phyloP scores from a whole-genome alignment of 2,329 filamentous ascomycete species.

The Hypoxylon sp. region DNA sequence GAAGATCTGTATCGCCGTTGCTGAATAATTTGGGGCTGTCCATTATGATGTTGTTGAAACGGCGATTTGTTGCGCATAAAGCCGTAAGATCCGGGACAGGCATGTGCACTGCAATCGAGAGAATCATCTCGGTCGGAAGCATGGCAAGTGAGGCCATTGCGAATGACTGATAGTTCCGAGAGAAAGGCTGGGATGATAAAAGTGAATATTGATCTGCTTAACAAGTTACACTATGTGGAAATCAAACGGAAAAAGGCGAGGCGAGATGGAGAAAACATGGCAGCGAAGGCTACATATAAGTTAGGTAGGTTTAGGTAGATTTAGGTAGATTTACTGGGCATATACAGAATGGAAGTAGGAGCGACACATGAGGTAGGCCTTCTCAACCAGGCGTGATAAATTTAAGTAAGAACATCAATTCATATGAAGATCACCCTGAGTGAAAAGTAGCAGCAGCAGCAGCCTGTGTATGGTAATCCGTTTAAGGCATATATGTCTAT shows the following conservation, averaged over 20 bases:
- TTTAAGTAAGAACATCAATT: neutral
- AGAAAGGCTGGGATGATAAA: neutral
- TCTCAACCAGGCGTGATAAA: neutral
- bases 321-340: neutral
- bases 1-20: neutral
- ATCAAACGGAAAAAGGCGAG: neutral
- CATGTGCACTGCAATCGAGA: neutral
- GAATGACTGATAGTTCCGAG: neutral
- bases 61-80: constrained; percentile 11
- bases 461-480: too few relatives aligned
- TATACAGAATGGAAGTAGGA: neutral
- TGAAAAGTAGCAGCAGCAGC: neutral
- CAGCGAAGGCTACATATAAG: neutral
- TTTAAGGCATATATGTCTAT: too few relatives aligned
- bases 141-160: neutral
- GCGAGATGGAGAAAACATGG: neutral
- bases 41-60: constrained; percentile 3
- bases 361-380: constrained; percentile 3
- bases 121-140: neutral
- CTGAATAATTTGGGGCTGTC: neutral
- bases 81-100: neutral
- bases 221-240: neutral
- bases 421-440: neutral
- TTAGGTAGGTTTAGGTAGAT: neutral
- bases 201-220: neutral